Percentiles rank a stretch among this genome's conserved stretches.
phyloP scores from a whole-genome alignment of 1,284 basidiomycete genomes.

The Rhodotorula sp. region DNA sequence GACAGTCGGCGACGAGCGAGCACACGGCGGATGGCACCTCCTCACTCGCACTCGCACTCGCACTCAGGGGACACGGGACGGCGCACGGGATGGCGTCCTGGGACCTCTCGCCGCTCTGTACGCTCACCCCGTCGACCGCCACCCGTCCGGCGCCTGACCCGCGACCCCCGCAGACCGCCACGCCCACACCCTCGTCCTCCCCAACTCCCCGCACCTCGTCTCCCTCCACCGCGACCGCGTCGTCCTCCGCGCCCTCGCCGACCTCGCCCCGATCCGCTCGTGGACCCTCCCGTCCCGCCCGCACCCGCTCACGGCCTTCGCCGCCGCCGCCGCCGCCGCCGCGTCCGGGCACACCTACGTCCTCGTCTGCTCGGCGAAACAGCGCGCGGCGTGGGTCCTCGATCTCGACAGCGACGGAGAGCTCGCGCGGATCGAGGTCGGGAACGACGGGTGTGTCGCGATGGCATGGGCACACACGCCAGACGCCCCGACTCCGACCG shows the following conservation, averaged over 20 bases:
- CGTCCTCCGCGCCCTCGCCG: constrained; percentile 9
- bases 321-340: constrained; percentile 5
- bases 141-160: not conserved
- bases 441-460: constrained; percentile 18
- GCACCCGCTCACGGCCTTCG: constrained; percentile 1
- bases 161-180: constrained; percentile 3
- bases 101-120: constrained; percentile 28
- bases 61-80: no score
- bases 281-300: constrained; percentile 18
- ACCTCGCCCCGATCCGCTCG: constrained; percentile 19
- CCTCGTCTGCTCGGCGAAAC: constrained; percentile 2
- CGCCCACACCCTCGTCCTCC: not conserved
- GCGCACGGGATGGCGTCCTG: constrained; percentile 18
- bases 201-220: constrained; percentile 2
- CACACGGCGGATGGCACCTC: no score
- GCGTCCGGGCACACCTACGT: not conserved
- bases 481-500: not conserved
- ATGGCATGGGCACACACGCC: constrained; percentile 13
- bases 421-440: constrained; percentile 25
- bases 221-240: constrained; percentile 16
- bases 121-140: not conserved
- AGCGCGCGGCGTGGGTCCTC: constrained; percentile 12
- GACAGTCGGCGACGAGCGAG: no score
- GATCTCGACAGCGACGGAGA: constrained; percentile 12
- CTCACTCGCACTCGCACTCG: no score